Base-by-base conservation (phyloP, 2,329 filamentous ascomycete species). In the Chrysoporthe puriensis region DNA sequence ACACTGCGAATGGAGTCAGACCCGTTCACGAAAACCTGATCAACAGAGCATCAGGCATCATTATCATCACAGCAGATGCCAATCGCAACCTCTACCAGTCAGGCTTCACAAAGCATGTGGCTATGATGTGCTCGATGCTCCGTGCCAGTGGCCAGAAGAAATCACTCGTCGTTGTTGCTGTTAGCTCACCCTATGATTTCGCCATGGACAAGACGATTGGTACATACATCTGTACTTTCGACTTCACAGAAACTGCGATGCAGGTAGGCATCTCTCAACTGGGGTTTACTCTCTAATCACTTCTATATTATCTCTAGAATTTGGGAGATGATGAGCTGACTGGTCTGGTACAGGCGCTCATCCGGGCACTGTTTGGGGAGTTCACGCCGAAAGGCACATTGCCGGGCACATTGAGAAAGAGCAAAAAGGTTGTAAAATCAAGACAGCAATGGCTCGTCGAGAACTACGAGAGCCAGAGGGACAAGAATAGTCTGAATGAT, bases 151-250 rank as follows among this genome's bases (percentile, higher is more conserved):
- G 91, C 1, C 91, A 94, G 75, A 92, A 96, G 77, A 97, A 97
- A 79, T 92, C 94, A 0, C 81, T 97, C 48, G 90, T 97, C 34
- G 95, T 97, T 3, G 91, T 97, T 8, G 92, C 95, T 0, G 94
- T 97, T 72, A 97, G 94, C 79, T 97, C 94, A 0, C 95, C 95
- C 0, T 98, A 97, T 77, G 95, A 98, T 77, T 98, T 98, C 77
- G 94, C 93, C 57, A 94, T 95, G 86, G 95, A 98, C 74, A 91
- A 91, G 71, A 89, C 89, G 0, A 95, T 98, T 52, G 92, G 92
- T 6, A 97, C 94, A 0, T 97, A 97, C 74, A 86, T 98, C 52
- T 97, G 95, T 81, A 97, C 94, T 0, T 97, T 96, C 77, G 94
- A 97, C 79, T 97, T 97, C 74, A 97, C 95, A 0, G 95, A 97